Percentiles rank a stretch among this genome's conserved stretches.
phyloP scores from a whole-genome alignment of 2,329 filamentous ascomycete species.

The Berkeleyomyces rouxiae region DNA sequence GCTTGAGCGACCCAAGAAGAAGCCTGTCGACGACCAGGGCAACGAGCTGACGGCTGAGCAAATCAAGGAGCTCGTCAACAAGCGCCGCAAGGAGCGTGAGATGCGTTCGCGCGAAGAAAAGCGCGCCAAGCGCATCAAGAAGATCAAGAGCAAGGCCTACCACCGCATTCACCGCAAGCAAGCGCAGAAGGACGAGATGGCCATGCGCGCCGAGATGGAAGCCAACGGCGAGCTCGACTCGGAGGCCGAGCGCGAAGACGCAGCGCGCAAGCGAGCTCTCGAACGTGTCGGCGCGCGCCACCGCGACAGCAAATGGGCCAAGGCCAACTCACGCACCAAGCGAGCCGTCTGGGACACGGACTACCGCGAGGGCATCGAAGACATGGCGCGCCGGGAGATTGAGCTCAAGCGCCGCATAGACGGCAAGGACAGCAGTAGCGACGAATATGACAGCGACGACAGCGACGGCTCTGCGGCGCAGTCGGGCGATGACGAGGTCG shows the following conservation, averaged over 20 bases:
- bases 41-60: conserved; percentile 50
- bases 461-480: conserved; percentile 24
- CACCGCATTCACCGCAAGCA: conserved; percentile 79
- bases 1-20: conserved; percentile 33
- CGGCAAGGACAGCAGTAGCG: conserved; percentile 36
- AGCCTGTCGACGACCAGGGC: conserved; percentile 24
- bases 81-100: conserved; percentile 67
- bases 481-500: conserved; percentile 30
- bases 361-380: conserved; percentile 57
- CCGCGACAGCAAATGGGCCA: conserved; percentile 83
- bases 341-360: conserved; percentile 80
- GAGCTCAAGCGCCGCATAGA: conserved; percentile 67
- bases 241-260: conserved; percentile 44
- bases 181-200: conserved; percentile 36
- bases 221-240: conserved; percentile 46
- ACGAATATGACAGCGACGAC: conserved; percentile 40
- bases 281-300: conserved; percentile 77
- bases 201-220: conserved; percentile 33
- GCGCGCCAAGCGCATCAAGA: conserved; percentile 83
- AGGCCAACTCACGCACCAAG: conserved; percentile 61
- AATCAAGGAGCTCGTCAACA: conserved; percentile 53
- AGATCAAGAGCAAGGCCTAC: conserved; percentile 96
- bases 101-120: conserved; percentile 77
- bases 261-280: conserved; percentile 60
- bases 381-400: conserved; percentile 69